Conservation (phyloP, 208 protist species). For the Tritrichomonas musculus region DNA sequence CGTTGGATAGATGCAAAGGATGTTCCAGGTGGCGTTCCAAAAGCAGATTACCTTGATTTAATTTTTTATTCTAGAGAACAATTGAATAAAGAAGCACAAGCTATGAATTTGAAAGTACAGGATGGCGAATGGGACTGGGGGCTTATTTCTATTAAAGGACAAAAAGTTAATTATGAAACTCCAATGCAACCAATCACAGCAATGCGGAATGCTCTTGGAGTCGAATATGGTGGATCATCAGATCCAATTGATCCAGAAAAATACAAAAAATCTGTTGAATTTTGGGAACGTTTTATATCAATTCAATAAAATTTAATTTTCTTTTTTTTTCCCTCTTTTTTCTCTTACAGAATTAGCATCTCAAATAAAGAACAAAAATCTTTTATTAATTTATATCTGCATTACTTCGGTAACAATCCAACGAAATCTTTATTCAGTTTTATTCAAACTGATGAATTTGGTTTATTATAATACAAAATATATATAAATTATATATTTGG, state of each 20-base stretch:
- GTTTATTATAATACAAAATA: no score
- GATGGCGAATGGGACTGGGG: constrained; percentile 44
- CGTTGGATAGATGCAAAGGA: constrained; percentile 52
- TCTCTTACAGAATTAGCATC: no score
- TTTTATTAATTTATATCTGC: no score
- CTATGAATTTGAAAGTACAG: not conserved
- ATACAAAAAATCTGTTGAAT: constrained; percentile 46
- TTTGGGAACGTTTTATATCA: not conserved
- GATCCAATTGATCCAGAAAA: constrained; percentile 47
- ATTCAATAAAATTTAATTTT: constrained; percentile 30
- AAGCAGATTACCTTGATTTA: constrained; percentile 53
- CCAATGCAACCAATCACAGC: constrained; percentile 67
- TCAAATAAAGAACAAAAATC: no score
- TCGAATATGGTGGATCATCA: constrained; percentile 47
- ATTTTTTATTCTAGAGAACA: constrained; percentile 59
- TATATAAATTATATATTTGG: no score
- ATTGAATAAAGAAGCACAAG: constrained; percentile 50
- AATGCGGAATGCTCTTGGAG: constrained; percentile 62
- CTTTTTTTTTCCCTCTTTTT: not conserved
- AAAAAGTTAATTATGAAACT: constrained; percentile 52
- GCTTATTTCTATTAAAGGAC: constrained; percentile 54
- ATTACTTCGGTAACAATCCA: no score
- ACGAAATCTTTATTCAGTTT: no score
- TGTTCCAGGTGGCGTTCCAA: not conserved
- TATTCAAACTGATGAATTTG: no score